These are phyloP conservation scores for Phaeosphaeria sp. DNA, from an alignment of 2,329 filamentous ascomycete genomes.

Conservation along the genomic window DNA sequence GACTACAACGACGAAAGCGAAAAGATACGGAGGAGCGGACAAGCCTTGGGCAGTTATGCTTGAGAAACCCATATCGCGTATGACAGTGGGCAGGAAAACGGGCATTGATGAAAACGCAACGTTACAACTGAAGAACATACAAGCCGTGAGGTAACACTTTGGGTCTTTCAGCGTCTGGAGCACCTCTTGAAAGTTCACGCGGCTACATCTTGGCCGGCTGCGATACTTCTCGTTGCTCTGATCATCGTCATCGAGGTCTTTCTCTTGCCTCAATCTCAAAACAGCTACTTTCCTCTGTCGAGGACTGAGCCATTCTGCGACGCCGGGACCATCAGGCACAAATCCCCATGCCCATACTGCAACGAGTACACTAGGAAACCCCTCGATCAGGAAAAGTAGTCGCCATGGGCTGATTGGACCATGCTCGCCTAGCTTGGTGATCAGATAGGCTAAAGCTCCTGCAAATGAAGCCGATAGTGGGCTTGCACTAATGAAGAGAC, in stretches of 20 bases:
- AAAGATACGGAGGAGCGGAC: constrained; percentile 79
- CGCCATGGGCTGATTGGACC: constrained; percentile 82
- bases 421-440: constrained; percentile 70
- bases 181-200: constrained; percentile 64
- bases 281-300: constrained; percentile 69
- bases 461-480: constrained; percentile 72
- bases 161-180: constrained; percentile 68
- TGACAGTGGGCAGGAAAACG: constrained; percentile 83
- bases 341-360: constrained; percentile 75
- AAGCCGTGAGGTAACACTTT: constrained; percentile 74
- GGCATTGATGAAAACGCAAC: constrained; percentile 88
- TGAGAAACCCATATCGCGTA: constrained; percentile 76
- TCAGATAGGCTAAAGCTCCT: constrained; percentile 78
- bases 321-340: constrained; percentile 75
- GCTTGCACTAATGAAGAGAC: constrained; percentile 81
- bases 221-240: constrained; percentile 19
- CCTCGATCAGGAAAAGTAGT: constrained; percentile 83
- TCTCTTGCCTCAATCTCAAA: constrained; percentile 67
- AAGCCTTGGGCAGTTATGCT: constrained; percentile 75
- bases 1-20: constrained; percentile 75
- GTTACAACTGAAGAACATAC: constrained; percentile 88
- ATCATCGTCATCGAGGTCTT: constrained; percentile 44
- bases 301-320: constrained; percentile 51
- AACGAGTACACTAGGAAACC: constrained; percentile 80
- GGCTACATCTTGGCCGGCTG: constrained; percentile 25